Conservation (phyloP, 2,329 filamentous ascomycete species). For the Penicillium nordicum region DNA sequence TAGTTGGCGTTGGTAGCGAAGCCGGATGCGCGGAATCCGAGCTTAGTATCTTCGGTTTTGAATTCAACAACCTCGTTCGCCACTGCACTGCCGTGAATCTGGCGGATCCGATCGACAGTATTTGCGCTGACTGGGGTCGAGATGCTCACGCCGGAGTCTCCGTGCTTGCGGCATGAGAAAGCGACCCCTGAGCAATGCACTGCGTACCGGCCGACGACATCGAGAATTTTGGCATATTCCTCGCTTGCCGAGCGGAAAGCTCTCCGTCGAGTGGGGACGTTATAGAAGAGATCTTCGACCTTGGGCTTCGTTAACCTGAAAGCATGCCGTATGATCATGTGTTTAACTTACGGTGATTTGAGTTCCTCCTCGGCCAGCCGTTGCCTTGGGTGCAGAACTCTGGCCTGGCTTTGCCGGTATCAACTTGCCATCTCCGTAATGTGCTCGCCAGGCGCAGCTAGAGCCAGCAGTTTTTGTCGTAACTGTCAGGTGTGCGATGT, state of each 20-base stretch:
- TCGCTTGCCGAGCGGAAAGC: slow-evolving; percentile 90
- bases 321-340: not conserved
- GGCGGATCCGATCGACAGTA: slow-evolving; percentile 78
- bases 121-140: slow-evolving; percentile 71
- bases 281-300: slow-evolving; percentile 96
- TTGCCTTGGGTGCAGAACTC: slow-evolving; percentile 77
- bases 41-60: slow-evolving; percentile 66
- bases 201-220: slow-evolving; percentile 89
- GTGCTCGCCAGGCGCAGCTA: slow-evolving; percentile 82
- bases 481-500: slow-evolving; percentile 92
- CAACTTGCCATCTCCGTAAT: slow-evolving; percentile 80
- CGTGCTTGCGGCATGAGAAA: slow-evolving; percentile 95
- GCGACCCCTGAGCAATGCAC: slow-evolving; percentile 88
- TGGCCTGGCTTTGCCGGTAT: slow-evolving; percentile 84
- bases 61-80: slow-evolving; percentile 86
- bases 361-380: slow-evolving; percentile 82
- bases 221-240: slow-evolving; percentile 96
- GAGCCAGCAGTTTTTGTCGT: slow-evolving; percentile 91
- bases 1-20: slow-evolving; percentile 93
- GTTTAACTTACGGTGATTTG: slow-evolving; percentile 72
- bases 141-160: slow-evolving; percentile 78
- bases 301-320: not conserved
- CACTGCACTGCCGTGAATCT: slow-evolving; percentile 78
- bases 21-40: slow-evolving; percentile 79
- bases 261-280: slow-evolving; percentile 78